Base-by-base conservation (phyloP, 495 filamentous ascomycete genomes). In the Echria macrotheca region DNA sequence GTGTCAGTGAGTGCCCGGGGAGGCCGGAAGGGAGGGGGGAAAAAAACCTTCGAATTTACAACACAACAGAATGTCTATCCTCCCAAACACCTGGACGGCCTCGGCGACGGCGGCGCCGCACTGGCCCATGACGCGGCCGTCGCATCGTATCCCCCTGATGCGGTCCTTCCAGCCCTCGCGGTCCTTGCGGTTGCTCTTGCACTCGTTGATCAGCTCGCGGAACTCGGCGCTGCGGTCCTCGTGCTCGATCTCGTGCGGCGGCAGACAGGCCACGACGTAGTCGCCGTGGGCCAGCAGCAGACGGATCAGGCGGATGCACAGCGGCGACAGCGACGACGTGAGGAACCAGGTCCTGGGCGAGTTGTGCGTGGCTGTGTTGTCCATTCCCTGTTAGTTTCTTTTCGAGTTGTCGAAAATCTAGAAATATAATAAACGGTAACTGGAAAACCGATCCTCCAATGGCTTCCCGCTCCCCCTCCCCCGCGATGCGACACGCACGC, bases 11-110 rank as follows among this genome's bases (percentile, higher is more conserved):
- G n/a, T n/a, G n/a, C n/a, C n/a, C n/a, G n/a, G n/a, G n/a, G n/a
- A n/a, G n/a, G n/a, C n/a, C 12, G 18, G 36, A 8, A 33, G 18
- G 11, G 9, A 28, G 21, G 32, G 33, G 14, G 36, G 18, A 14
- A 41, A 42, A 52, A 66, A 49, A 87, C 85, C 80, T 80, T 95
- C 87, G 57, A 83, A 89, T 37, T 84, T 85, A 67, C 87, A 93
- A 65, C 87, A 91, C 26, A 96, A 75, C 47, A 96, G 67, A 35
- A 96, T 89, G 63, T 98, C 93, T 25, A 97, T 77, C 46, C 82
- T 78, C 18, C 90, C 89, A 71, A 94, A 98, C 2, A 80, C 75
- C 45, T 85, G 78, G 17, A 91, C 81, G 14, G 87, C 85, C 64
- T 95, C 84, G 42, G 93, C 91, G 44, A 97, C 76, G 8, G 89